Base-by-base conservation (phyloP, 208 protist genomes). In the Leptomonas seymouri region DNA sequence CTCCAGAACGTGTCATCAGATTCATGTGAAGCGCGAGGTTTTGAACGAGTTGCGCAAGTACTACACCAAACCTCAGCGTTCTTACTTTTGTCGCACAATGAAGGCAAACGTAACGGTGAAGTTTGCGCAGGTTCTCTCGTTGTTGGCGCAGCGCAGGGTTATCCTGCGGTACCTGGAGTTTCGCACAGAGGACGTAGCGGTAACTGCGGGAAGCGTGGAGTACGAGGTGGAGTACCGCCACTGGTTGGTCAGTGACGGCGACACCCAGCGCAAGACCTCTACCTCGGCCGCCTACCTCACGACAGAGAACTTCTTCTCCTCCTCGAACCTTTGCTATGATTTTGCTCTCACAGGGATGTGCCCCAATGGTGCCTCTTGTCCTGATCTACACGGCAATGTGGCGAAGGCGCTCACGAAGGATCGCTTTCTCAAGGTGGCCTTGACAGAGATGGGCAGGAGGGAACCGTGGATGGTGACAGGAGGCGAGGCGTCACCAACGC, bases 1-100 rank as follows among this genome's bases (percentile, higher is more conserved):
- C 55, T 69, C 82, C 3, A 41, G 71, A 15, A 87, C 82, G 15
- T 87, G 82, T 61, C 82, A 87, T 51, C 82, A 87, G 48, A 82
- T 87, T 34, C 82, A 87, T 56, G 65, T 87, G 15, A 81, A 78
- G 54, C 74, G 67, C 11, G 59, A 67, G 27, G 67, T 80, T 11
- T 67, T 87, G 15, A 61, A 82, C 44, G 70, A 67, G 50, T 62
- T 87, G 2, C 78, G 82, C n/a, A 71, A 74, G 54, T 68, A 45
- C 25, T 87, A 87, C 65, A 66, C 63, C 9, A 69, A 74, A 14
- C 78, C 78, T 6, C 78, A 82, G 57, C 82, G 82, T 20, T 60
- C 71, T 66, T 84, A 80, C 67, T 87, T 87, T 36, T 84, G 75
- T 50, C 74, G 82, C 45, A 87, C 82, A 9, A 84, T 87, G 71